Evolutionary conservation across 148 eudicot genomes (phyloP), one percentile per base, ranked within the genome.

Genomic region (Cornus florida): DNA sequence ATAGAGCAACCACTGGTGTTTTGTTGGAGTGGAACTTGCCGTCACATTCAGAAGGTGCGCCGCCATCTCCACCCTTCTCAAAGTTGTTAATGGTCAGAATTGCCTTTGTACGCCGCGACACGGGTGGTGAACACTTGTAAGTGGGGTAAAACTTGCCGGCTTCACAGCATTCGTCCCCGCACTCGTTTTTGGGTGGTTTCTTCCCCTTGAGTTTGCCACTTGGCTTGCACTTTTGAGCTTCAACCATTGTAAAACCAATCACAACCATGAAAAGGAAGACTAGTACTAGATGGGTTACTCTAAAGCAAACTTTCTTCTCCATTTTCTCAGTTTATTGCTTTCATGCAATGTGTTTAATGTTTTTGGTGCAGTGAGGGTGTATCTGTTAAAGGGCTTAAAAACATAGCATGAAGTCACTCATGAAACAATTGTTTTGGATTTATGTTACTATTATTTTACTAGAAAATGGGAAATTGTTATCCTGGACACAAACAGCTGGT

Each of bases 51-150:
- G 69, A 60, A 17, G 76, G 76, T 5, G 23, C 62, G 5, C 67
- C 77, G 62, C 69, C 77, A 9, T 62, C 77, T 1, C 67, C 77
- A 10, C 69, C 77, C 69, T 75, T 6, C 56, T n/a, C 31, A 22
- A 75, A 75, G 33, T 53, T 64, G 2, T 62, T 75, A 14, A 75
- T 4, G 1, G 77, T 75, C 31, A 75, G 10, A 9, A 35, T 17
- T 14, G 69, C 69, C 50, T 60, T 64, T 10, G 77, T 75, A 35
- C 9, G 48, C n/a, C 33, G 10, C 12, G 69, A 60, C n/a, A 75
- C 77, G 9, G 6, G 19, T 22, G 77, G 69, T 28, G 69, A 75
- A 12, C 77, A 75, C 19, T 75, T 38, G 56, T 60, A 60, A 3
- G 56, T 64, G 2, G 48, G 10, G 77, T 60, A 75, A 39, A 64